Percentiles rank a stretch among this genome's conserved stretches.
Conservation (phyloP, 2,329 filamentous ascomycete genomes). For the Fusarium floridanum region DNA sequence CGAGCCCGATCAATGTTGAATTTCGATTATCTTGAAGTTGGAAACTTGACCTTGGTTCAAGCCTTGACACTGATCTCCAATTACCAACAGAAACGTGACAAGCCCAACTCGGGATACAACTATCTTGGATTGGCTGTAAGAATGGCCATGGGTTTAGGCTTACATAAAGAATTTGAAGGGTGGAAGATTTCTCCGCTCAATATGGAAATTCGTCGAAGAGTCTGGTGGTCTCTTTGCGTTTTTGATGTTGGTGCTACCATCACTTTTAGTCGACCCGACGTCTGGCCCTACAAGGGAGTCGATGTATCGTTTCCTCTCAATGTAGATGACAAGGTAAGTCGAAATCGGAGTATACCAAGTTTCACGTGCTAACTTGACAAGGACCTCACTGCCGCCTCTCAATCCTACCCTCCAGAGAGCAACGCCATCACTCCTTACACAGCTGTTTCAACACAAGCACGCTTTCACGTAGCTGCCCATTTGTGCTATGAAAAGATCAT, state of each 20-base stretch:
- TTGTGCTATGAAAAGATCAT: conserved; percentile 61
- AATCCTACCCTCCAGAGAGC: conserved; percentile 51
- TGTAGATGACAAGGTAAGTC: conserved; percentile 57
- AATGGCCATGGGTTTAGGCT: conserved; percentile 63
- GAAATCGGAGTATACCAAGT: not conserved
- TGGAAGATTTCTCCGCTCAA: conserved; percentile 50
- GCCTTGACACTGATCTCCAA: conserved; percentile 60
- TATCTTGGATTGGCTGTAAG: conserved; percentile 63
- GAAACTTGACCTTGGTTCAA: conserved; percentile 60
- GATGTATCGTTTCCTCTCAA: conserved; percentile 59
- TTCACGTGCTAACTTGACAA: conserved; percentile 10
- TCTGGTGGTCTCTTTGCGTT: conserved; percentile 57
- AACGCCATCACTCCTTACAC: conserved; percentile 59
- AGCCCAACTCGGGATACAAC: conserved; percentile 66
- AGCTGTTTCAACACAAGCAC: conserved; percentile 57
- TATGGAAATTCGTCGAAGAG: conserved; percentile 52
- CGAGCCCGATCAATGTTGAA: conserved; percentile 53
- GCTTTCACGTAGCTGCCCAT: conserved; percentile 59
- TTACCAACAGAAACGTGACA: conserved; percentile 64
- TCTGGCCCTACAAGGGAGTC: conserved; percentile 56
- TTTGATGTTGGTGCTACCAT: conserved; percentile 63
- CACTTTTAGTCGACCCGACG: conserved; percentile 51
- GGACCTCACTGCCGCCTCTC: conserved; percentile 52
- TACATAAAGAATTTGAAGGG: conserved; percentile 60
- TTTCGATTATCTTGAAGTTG: conserved; percentile 59